Percentiles rank a stretch among this genome's conserved stretches.
phyloP scores from a whole-genome alignment of 139 green algal species.

The Astrephomene gubernaculifera region DNA sequence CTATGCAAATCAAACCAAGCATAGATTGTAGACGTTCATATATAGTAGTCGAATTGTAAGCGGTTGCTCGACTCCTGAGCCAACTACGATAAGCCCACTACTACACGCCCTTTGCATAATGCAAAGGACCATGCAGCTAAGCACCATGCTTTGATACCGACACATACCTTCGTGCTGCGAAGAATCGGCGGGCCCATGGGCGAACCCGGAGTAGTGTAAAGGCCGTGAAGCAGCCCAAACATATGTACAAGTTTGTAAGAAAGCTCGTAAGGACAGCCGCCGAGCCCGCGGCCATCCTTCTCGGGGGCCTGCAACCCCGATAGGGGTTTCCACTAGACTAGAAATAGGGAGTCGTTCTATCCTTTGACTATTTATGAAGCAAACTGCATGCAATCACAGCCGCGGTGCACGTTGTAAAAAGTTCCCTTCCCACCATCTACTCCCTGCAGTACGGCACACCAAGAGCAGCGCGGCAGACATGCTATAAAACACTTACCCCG shows the following conservation, averaged over 20 bases:
- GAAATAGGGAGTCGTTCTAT: too few relatives aligned
- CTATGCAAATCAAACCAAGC: too few relatives aligned
- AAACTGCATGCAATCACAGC: too few relatives aligned
- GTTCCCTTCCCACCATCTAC: too few relatives aligned
- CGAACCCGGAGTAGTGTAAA: slow-evolving; percentile 7
- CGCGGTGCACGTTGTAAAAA: too few relatives aligned
- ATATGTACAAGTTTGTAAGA: slow-evolving; percentile 15
- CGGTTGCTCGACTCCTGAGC: background rate
- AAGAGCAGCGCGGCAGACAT: too few relatives aligned
- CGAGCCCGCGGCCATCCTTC: slow-evolving; percentile 9
- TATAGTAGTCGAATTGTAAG: background rate
- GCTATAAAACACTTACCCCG: too few relatives aligned
- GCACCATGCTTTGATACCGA: too few relatives aligned
- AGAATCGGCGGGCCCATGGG: slow-evolving; percentile 29
- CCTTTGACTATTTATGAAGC: too few relatives aligned
- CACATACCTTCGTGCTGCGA: slow-evolving; percentile 24
- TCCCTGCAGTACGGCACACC: too few relatives aligned
- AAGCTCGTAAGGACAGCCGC: slow-evolving; percentile 22
- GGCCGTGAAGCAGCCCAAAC: background rate
- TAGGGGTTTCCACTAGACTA: too few relatives aligned
- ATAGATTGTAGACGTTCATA: background rate
- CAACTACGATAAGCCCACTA: background rate
- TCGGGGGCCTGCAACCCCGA: too few relatives aligned
- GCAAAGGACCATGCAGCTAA: background rate
- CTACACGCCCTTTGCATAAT: background rate